Base-by-base conservation (phyloP, 2,329 filamentous ascomycete species). In the Orbilia blumenaviensis region DNA sequence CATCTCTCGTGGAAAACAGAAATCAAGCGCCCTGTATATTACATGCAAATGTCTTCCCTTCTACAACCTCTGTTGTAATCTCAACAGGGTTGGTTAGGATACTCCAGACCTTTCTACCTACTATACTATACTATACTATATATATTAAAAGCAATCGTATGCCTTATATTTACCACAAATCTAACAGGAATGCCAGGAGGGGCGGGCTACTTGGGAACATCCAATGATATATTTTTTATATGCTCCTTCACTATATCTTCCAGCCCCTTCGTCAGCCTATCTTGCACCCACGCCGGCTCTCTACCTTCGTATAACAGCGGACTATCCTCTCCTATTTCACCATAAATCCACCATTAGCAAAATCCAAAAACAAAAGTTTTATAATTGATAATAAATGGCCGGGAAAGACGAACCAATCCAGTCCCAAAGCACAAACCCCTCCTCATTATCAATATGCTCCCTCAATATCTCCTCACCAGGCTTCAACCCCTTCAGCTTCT, bases 251-350 rank as follows among this genome's bases (percentile, higher is more conserved):
- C 79, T 36, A 84, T 80, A 42, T 86, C 82, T 8, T 86, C 82
- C 79, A 92, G 81, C 80, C 89, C 91, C 82, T 91, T 89, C 80
- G 88, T 89, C 14, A 92, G 82, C 41, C 89, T 84, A 80, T 90
- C 87, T 2, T 92, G 83, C 62, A 92, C 83, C 87, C 90, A 92
- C 80, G 91, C 88, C 0, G 88, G 85, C 82, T 92, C 90, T 6
- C 84, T 86, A 71, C 87, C 83, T 50, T 87, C 86, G 2, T 88
- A 86, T 79, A 91, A 83, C 86, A 92, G 87, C 0, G 90, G 90
- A 79, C 88, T 90, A 69, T 88, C 85, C 78, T 90, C 87, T 0
- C 90, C 89, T 76, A 44, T 41, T 54, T 52, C 27, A 34, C 29
- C 10, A 16, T 25, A 2, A 62, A n/a, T 21, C n/a, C 4, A 50